Conservation (phyloP, 2,329 filamentous ascomycete species). For the Aspergillus candidus region DNA sequence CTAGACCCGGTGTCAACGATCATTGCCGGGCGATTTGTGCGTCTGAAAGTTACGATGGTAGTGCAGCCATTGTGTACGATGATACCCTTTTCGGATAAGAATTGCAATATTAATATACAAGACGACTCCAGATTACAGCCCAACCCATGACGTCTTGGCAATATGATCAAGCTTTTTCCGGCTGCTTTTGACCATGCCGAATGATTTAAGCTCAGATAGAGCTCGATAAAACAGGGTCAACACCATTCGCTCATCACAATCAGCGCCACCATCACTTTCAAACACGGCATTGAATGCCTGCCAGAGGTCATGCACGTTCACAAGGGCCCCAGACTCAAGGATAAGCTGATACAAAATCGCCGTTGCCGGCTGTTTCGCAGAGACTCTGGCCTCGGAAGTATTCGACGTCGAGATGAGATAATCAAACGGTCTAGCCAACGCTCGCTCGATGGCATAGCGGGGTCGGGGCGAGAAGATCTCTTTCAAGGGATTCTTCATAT, state of each 20-base stretch:
- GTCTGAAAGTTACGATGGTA: constrained; percentile 22
- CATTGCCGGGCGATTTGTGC: constrained; percentile 6
- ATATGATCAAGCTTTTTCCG: constrained; percentile 91
- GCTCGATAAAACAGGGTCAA: constrained; percentile 78
- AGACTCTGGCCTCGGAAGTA: constrained; percentile 30
- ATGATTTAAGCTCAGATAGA: constrained; percentile 73
- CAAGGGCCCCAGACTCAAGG: constrained; percentile 55
- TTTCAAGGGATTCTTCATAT: constrained; percentile 51
- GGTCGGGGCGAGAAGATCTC: constrained; percentile 55
- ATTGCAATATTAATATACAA: constrained; percentile 7
- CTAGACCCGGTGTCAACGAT: not conserved
- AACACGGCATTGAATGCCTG: constrained; percentile 54
- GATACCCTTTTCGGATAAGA: too few relatives aligned
- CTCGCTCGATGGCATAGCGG: constrained; percentile 54
- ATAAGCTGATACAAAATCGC: constrained; percentile 58
- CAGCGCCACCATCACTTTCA: constrained; percentile 26
- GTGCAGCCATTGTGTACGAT: too few relatives aligned
- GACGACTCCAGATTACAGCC: constrained; percentile 35
- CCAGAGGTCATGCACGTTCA: constrained; percentile 59
- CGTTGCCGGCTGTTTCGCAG: constrained; percentile 51
- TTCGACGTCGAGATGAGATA: constrained; percentile 51
- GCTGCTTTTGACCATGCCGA: constrained; percentile 84
- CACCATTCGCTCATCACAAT: constrained; percentile 28
- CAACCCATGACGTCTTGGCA: constrained; percentile 75
- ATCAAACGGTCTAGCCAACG: constrained; percentile 53